These are phyloP conservation scores for Candida jianshihensis DNA, from an alignment of 805 yeast species.

Conservation along the genomic window DNA sequence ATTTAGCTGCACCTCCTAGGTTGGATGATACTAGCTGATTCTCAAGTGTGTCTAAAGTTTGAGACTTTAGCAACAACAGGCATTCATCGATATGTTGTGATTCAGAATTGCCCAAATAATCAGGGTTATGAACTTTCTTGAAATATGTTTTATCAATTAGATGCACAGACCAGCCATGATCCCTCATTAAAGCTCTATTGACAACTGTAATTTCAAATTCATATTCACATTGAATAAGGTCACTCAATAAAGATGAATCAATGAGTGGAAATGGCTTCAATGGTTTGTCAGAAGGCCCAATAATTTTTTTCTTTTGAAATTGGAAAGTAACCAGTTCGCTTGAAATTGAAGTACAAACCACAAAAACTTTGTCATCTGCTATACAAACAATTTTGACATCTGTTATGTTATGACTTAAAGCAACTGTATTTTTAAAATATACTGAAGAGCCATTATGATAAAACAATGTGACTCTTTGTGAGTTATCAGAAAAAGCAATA, in stretches of 20 bases:
- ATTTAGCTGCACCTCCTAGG: slow-evolving; percentile 30
- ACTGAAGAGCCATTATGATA: slow-evolving; percentile 19
- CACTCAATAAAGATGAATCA: neutral
- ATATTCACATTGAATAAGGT: neutral
- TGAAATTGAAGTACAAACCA: slow-evolving; percentile 38
- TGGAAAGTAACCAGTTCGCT: slow-evolving; percentile 25
- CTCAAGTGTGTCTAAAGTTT: slow-evolving; percentile 26
- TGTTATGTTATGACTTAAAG: slow-evolving; percentile 50
- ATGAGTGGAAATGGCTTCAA: neutral
- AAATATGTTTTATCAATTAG: slow-evolving; percentile 35
- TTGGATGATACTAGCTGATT: slow-evolving; percentile 36
- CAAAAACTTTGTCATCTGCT: slow-evolving; percentile 22
- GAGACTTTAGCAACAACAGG: slow-evolving; percentile 34
- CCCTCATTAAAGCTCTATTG: slow-evolving; percentile 32
- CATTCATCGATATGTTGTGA: slow-evolving; percentile 26
- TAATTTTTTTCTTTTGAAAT: neutral
- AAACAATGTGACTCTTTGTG: slow-evolving; percentile 37
- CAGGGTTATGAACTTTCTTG: slow-evolving; percentile 39
- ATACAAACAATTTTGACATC: slow-evolving; percentile 35
- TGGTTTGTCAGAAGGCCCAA: neutral
- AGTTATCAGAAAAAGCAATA: slow-evolving; percentile 48
- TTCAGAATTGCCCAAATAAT: slow-evolving; percentile 36
- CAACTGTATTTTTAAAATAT: slow-evolving; percentile 30
- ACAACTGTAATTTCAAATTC: slow-evolving; percentile 21
- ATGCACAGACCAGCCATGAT: slow-evolving; percentile 49